phyloP scores from a whole-genome alignment of 106 monocot species.

The Platanthera guangdongensis region DNA sequence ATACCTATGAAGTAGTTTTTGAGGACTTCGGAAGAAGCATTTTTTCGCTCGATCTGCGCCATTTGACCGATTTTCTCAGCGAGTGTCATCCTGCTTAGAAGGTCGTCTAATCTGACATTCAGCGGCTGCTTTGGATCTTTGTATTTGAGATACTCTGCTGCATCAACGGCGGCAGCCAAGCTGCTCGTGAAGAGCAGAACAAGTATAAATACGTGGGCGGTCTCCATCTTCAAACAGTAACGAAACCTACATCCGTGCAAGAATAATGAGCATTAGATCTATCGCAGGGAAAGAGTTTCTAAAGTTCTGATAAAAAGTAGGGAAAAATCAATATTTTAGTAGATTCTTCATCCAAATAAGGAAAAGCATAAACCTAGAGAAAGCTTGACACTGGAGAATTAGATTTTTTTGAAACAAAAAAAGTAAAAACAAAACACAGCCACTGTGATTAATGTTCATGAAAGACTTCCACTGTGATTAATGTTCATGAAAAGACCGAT shows the following conservation, averaged over 20 bases:
- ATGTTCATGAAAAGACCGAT: not conserved
- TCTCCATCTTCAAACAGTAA: slow-evolving; percentile 8
- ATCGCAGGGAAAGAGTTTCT: not conserved
- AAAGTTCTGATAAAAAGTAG: not conserved
- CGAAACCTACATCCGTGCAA: not conserved
- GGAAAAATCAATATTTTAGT: not conserved
- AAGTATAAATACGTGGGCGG: not conserved
- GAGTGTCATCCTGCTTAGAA: slow-evolving; percentile 34
- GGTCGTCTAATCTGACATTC: slow-evolving; percentile 26
- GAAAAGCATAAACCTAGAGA: not conserved
- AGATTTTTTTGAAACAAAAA: not conserved
- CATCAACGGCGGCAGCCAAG: slow-evolving; percentile 1
- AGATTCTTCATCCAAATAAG: not conserved
- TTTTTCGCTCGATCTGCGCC: slow-evolving; percentile 32
- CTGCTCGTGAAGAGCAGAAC: slow-evolving; percentile 19
- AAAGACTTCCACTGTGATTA: not conserved
- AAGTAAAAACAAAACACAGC: not conserved
- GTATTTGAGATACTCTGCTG: slow-evolving; percentile 26
- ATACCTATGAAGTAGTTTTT: slow-evolving; percentile 23
- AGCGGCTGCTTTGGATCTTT: slow-evolving; percentile 32
- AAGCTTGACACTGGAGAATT: not conserved
- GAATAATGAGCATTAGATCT: not conserved
- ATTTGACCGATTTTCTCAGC: slow-evolving; percentile 43
- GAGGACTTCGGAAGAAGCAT: slow-evolving; percentile 18
- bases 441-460: not conserved